Evolutionary conservation across 2,329 filamentous ascomycete genomes (phyloP).

Genomic region (Pseudocercospora macadamiae): DNA sequence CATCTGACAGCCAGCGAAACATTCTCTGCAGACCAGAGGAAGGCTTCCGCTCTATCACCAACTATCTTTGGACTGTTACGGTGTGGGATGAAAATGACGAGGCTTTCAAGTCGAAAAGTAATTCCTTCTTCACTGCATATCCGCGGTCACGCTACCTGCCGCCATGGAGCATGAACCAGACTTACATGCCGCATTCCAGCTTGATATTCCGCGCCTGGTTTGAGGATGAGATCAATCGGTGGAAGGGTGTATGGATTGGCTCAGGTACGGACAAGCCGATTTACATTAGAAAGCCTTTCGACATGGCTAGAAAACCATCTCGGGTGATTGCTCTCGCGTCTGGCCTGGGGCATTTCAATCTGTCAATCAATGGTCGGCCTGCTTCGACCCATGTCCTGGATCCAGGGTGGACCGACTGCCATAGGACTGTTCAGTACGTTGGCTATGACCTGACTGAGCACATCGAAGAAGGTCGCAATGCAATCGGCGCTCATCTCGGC

Average conservation of each 20-base stretch:
- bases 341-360: conserved; percentile 47
- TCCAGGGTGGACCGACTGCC: conserved; percentile 44
- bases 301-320: conserved; percentile 35
- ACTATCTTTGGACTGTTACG: conserved; percentile 39
- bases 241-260: conserved; percentile 48
- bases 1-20: conserved; percentile 34
- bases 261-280: conserved; percentile 43
- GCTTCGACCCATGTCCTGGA: conserved; percentile 43
- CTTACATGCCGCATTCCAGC: conserved; percentile 48
- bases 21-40: conserved; percentile 34
- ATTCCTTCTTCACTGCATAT: conserved; percentile 43
- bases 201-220: conserved; percentile 49
- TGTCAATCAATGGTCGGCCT: conserved; percentile 41
- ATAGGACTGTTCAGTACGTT: background rate
- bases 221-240: conserved; percentile 44
- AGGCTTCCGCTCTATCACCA: conserved; percentile 43
- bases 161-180: conserved; percentile 49
- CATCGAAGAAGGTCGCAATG: background rate
- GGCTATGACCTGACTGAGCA: background rate
- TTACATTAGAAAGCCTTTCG: conserved; percentile 43
- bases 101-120: background rate
- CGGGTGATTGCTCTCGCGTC: conserved; percentile 44
- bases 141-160: conserved; percentile 38
- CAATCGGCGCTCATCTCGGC: background rate
- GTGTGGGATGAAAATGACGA: conserved; percentile 4